These are phyloP conservation scores for Ormosia emarginata DNA, from an alignment of 306 rosid species.

Conservation along the genomic window DNA sequence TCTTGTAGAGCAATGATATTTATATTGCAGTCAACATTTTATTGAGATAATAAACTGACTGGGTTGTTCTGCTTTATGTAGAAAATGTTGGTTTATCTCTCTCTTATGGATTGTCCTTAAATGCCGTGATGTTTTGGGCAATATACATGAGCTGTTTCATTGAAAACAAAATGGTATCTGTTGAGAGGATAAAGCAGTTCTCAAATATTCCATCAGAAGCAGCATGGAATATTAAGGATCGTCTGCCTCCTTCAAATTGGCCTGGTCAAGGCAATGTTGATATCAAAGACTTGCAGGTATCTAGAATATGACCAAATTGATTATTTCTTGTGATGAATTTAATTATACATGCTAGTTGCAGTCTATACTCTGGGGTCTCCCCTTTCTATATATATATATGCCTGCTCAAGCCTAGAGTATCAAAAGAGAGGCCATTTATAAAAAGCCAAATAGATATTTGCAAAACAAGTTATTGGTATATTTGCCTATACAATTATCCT, in stretches of 20 bases:
- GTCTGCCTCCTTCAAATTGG: slow-evolving; percentile 75
- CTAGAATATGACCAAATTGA: neutral
- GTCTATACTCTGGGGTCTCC: neutral
- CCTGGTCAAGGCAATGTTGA: slow-evolving; percentile 79
- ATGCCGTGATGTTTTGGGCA: slow-evolving; percentile 69
- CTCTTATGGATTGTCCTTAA: slow-evolving; percentile 84
- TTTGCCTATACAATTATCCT: neutral
- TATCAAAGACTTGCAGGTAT: slow-evolving; percentile 76
- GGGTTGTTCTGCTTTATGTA: slow-evolving; percentile 27
- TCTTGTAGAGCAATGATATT: neutral
- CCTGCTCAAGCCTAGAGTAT: neutral
- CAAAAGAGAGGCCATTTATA: neutral
- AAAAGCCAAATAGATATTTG: neutral
- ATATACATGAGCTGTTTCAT: slow-evolving; percentile 83
- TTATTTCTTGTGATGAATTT: neutral
- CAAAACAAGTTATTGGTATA: neutral
- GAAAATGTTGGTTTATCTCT: slow-evolving; percentile 89
- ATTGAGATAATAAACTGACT: neutral
- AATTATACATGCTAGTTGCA: neutral
- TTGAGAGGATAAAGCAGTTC: slow-evolving; percentile 88
- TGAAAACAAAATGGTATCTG: slow-evolving; percentile 96
- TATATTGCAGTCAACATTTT: slow-evolving; percentile 5
- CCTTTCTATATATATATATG: neutral
- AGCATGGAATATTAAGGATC: slow-evolving; percentile 61
- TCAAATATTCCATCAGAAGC: slow-evolving; percentile 81